Conservation (phyloP, 257 asterid genomes). For the Leptodermis oblonga region DNA sequence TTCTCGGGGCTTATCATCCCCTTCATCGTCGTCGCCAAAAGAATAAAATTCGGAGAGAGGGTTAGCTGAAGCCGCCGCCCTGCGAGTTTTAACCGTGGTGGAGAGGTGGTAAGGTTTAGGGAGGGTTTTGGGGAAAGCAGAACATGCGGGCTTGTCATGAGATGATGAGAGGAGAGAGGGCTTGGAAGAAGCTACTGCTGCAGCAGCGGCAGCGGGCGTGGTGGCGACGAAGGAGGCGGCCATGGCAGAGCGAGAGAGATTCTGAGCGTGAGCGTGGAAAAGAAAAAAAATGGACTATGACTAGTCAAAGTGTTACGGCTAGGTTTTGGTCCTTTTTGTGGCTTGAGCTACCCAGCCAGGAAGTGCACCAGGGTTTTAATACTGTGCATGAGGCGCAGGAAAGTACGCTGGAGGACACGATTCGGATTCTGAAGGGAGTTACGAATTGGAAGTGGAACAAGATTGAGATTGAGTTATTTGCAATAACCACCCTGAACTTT, state of each 20-base stretch:
- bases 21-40: slow-evolving; percentile 25
- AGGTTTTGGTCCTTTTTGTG: slow-evolving; percentile 32
- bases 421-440: not conserved
- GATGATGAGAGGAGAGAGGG: slow-evolving; percentile 19
- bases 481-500: too few relatives aligned
- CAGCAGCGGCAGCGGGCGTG: slow-evolving; percentile 20
- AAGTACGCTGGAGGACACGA: too few relatives aligned
- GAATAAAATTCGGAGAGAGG: slow-evolving; percentile 41
- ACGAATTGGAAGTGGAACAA: not conserved
- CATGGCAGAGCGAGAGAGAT: slow-evolving; percentile 7
- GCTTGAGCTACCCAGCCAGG: not conserved
- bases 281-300: slow-evolving; percentile 26
- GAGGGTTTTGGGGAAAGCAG: slow-evolving; percentile 29
- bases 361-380: not conserved
- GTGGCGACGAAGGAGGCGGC: slow-evolving; percentile 31
- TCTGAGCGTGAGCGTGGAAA: not conserved
- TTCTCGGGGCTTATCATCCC: slow-evolving; percentile 78
- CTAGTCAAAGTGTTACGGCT: slow-evolving; percentile 36
- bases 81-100: not conserved
- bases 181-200: slow-evolving; percentile 3
- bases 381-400: too few relatives aligned
- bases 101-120: slow-evolving; percentile 23
- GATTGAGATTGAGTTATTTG: not conserved
- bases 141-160: slow-evolving; percentile 10
- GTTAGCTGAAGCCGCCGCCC: slow-evolving; percentile 33